Base-by-base conservation (phyloP, 208 protist genomes). In the Leishmania guyanensis region DNA sequence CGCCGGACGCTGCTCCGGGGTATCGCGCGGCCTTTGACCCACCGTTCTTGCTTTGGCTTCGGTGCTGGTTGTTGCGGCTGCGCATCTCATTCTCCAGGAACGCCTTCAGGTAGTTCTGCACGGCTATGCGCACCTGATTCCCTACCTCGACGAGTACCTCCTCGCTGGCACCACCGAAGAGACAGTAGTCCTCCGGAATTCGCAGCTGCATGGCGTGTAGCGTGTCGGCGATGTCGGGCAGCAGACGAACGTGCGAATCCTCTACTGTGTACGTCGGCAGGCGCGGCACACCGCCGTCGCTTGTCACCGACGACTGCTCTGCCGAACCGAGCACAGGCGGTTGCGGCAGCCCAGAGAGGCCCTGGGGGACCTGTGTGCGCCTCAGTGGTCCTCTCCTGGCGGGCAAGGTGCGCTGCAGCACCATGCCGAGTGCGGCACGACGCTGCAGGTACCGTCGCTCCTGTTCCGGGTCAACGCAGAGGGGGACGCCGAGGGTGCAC, bases 261-360 rank as follows among this genome's bases (percentile, higher is more conserved):
- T 97, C 93, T 17, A 88, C 80, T 51, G 90, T 77, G 83, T 95
- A 97, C 60, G 90, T 85, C 33, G 93, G 93, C 68, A 96, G 66
- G 82, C 93, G 92, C 43, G 54, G 53, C 29, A 78, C 75, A 8
- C 53, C 36, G 26, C 58, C 46, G 46, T 56, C 75, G 43, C 54
- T 48, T 53, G 53, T 46, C 33, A 10, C 29, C 16, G 72, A 29
- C 5, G 50, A 39, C n/a, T 43, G 12, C 48, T 53, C 48, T 33
- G 48, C 50, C 43, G n/a, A 17, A 8, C 29, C 12, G 70, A 16
- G 16, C 14, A 71, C 10, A 60, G 78, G 74, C 22, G 58, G 60
- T 33, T 17, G 43, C 71, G 39, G 64, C n/a, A 36, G 80, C 86
- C 39, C 85, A 83, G 62, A 85, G 46, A 56, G 39, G 16, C 39